Base-by-base conservation (phyloP, 1,284 basidiomycete species). In the Ustilago nuda region DNA sequence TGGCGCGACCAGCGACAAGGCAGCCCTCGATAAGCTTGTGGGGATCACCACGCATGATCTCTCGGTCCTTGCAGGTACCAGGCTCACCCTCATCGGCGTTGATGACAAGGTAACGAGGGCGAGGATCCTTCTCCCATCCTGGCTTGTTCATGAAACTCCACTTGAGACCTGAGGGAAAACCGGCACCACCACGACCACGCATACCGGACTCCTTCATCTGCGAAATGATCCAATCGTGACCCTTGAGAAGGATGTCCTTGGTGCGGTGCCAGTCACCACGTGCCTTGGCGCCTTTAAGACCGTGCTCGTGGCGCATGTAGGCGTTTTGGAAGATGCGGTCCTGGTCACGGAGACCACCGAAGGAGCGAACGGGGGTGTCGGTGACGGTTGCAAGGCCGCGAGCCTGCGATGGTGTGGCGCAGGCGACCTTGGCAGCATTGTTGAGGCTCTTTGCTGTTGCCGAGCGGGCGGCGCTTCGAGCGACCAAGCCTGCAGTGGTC, bases 101-200 rank as follows among this genome's bases (percentile, higher is more conserved):
- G 85, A 99, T 93, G 71, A 98, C 96, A 17, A 98, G 91, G 86
- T 98, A 98, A 52, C 96, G 92, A 17, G 95, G 95, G 66, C 94
- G 89, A 70, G 90, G 90, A 86, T 98, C 96, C 85, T 94, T 93
- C 88, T 99, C 92, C 95, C 96, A 98, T 50, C 92, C 92, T 35
- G 95, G 96, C 88, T 98, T 98, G 89, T 98, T 98, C 93, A 96
- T 98, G 87, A 98, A 98, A 86, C 81, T 84, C 96, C 96, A 99
- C 87, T 99, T 99, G 81, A 99, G 89, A 56, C 96, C 96, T 78
- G 92, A 94, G 2, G 95, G 96, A 87, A 99, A 99, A 52, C 97
- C 96, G 61, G 96, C 97, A 72, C 97, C 96, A 75, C 96, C 96
- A 78, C 97, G 92, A 32, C 96, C 96, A 84, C 96, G 91, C 54